Conservation (phyloP, 306 rosid species). For the Quercus bicolor region DNA sequence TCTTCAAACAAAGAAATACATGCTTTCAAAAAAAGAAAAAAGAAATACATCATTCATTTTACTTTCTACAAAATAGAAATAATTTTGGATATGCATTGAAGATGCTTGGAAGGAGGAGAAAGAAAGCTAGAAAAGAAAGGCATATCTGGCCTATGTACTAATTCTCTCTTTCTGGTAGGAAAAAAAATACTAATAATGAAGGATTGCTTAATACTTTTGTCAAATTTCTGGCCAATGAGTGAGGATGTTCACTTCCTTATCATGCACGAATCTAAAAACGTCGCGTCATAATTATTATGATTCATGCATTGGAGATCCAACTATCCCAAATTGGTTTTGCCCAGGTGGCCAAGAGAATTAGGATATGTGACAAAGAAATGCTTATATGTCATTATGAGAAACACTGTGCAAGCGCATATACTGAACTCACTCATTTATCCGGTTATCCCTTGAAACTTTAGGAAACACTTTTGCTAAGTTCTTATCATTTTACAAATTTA, state of each 20-base stretch:
- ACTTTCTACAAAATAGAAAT: no score
- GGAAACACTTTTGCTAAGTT: neutral
- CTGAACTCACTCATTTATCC: neutral
- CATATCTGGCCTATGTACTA: neutral
- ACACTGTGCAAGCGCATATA: neutral
- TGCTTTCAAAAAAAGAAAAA: no score
- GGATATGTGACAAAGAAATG: neutral
- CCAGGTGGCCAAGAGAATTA: neutral
- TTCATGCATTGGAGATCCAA: neutral
- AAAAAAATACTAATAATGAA: neutral
- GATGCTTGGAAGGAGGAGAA: neutral
- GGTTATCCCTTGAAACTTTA: neutral
- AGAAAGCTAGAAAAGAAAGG: neutral
- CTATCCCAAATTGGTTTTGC: neutral
- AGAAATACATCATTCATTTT: no score
- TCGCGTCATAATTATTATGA: neutral
- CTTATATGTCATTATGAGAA: neutral
- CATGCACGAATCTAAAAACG: neutral
- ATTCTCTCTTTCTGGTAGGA: neutral
- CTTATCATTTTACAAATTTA: neutral
- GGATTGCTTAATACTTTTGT: neutral
- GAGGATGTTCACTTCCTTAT: neutral
- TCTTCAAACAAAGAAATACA: no score
- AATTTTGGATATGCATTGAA: neutral
- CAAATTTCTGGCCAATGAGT: neutral